These are phyloP conservation scores for Datura wrightii DNA, from an alignment of 257 asterid genomes.

Conservation along the genomic window DNA sequence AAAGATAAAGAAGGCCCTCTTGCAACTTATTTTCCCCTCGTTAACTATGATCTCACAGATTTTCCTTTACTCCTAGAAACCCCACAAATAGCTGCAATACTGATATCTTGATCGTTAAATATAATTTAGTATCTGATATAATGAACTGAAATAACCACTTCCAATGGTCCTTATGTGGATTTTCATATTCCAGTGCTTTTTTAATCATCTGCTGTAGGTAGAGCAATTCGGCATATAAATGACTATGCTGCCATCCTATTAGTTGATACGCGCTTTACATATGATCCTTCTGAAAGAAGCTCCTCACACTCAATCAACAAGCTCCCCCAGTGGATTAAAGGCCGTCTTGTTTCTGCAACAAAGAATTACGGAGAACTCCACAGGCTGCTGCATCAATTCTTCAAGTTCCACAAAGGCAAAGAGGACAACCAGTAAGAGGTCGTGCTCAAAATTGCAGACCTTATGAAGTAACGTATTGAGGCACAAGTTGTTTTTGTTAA, in stretches of 20 bases:
- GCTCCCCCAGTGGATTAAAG: conserved; percentile 90
- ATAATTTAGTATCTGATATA: not conserved
- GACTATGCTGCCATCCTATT: conserved; percentile 90
- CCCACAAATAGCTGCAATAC: not conserved
- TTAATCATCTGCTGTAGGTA: conserved; percentile 54
- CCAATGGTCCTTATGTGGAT: conserved; percentile 8
- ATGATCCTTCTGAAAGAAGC: conserved; percentile 60
- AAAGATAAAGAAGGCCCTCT: not conserved
- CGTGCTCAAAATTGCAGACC: not conserved
- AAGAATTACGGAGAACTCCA: conserved; percentile 82
- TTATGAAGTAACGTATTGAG: not conserved
- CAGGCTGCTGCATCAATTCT: conserved; percentile 76
- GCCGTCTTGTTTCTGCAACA: conserved; percentile 55
- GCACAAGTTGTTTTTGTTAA: not conserved
- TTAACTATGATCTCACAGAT: not conserved
- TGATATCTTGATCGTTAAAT: not conserved
- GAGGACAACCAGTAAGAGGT: conserved; percentile 38
- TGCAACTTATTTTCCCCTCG: not conserved
- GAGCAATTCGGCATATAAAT: conserved; percentile 88
- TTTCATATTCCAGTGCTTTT: conserved; percentile 13
- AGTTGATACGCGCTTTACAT: conserved; percentile 86
- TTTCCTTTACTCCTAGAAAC: not conserved
- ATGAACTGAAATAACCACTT: not conserved
- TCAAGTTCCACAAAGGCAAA: conserved; percentile 69
- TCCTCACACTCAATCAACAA: conserved; percentile 67